phyloP scores from a whole-genome alignment of 352 stramenopile species.

The Globisporangium apiculatum region DNA sequence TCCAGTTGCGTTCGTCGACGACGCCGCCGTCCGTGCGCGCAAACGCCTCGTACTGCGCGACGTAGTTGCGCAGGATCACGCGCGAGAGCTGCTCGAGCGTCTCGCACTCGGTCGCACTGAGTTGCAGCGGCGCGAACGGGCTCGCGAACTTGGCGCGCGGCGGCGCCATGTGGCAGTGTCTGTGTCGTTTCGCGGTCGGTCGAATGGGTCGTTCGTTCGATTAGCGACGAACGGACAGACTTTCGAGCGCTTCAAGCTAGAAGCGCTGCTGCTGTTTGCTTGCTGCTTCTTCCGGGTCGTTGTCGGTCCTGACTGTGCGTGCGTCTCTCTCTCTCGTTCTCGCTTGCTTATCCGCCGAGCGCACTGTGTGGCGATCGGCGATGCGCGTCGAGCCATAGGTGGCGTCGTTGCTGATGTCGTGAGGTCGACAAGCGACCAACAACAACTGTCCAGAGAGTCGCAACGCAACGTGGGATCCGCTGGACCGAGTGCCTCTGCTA shows the following conservation, averaged over 20 bases:
- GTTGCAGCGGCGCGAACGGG: constrained; percentile 27
- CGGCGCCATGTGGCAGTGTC: neutral
- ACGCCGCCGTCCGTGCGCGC: constrained; percentile 11
- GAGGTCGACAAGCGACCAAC: too few relatives aligned
- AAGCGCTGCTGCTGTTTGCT: neutral
- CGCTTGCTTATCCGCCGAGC: neutral
- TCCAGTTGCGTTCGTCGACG: constrained; percentile 16
- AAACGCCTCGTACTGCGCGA: constrained; percentile 25
- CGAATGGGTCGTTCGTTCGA: too few relatives aligned
- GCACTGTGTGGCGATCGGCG: neutral
- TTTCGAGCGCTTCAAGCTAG: neutral
- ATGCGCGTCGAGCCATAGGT: neutral
- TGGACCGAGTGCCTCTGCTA: too few relatives aligned
- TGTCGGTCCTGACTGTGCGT: neutral
- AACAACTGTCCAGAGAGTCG: too few relatives aligned
- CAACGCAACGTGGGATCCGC: too few relatives aligned
- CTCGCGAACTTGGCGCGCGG: constrained; percentile 6
- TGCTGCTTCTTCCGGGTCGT: too few relatives aligned
- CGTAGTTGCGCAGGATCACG: constrained; percentile 17
- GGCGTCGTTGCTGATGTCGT: too few relatives aligned
- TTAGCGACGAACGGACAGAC: too few relatives aligned
- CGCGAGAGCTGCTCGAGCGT: constrained; percentile 19
- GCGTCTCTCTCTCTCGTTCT: neutral
- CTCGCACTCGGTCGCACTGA: constrained; percentile 20
- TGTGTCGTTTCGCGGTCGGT: too few relatives aligned